Evolutionary conservation across 352 stramenopile genomes (phyloP), one percentile per base, ranked within the genome.

Genomic region (Phytophthora palmivora): DNA sequence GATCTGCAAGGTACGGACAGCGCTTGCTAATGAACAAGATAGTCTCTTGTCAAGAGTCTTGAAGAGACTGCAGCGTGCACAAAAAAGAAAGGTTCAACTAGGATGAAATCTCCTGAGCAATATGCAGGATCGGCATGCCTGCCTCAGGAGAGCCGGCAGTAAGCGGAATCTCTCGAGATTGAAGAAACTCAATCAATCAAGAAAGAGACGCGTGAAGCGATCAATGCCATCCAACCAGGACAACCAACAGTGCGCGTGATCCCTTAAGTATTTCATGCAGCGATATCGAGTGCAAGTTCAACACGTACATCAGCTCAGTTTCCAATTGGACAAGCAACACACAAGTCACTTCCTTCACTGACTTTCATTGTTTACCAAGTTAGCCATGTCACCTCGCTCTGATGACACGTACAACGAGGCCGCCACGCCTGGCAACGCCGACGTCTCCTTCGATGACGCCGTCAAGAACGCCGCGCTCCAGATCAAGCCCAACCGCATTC

Each of bases 401-500:
- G 52, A 52, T 21, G 41, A 44, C 16, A 28, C 22, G 38, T 71
- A 62, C 36, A 55, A 46, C 18, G 41, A 60, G 21, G 41, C 19
- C 38, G 33, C 42, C 12, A 71, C 63, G 7, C 59, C 52, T 36
- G 58, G 37, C 30, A 34, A 34, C 38, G 28, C 47, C 16, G 33
- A 61, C 22, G 39, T 60, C 16, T 22, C 41, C 51, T 52, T 65
- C 46, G 53, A 63, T 39, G 52, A 66, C n/a, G 38, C 34, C 44
- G 41, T 52, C 41, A 63, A 79, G 28, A 38, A 53, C 19, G 53
- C 64, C 8, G 59, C 60, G 19, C 48, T 56, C 26, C 32, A 50
- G 32, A 59, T 75, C 58, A 76, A 62, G 38, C 73, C 76, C 32
- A 77, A 59, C 10, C 48, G 51, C 16, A 66, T 81, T 38, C 67